Evolutionary conservation across 108 stramenopile species (phyloP), one percentile per base, ranked within the genome.

Genomic region (Fistulifera pelliculosa): DNA sequence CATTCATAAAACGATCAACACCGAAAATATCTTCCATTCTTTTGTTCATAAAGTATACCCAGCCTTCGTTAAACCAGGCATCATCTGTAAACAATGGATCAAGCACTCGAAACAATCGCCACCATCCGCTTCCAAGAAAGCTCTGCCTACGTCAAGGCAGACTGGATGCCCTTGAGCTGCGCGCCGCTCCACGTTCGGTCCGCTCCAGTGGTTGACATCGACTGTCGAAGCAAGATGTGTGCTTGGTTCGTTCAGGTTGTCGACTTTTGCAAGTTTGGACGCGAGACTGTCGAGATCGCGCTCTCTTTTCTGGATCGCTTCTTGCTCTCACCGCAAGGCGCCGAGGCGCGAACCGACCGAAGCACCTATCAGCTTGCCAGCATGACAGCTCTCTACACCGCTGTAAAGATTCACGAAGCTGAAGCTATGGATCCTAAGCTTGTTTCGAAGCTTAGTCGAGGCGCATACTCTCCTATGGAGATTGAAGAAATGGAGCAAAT

Each of bases 381-480:
- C 40, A 69, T 89, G 50, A 65, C 81, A n/a, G 39, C 63, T 7
- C 65, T 83, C 18, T 89, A 79, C 77, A 73, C 74, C 8, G 79
- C 87, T 25, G 75, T 84, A 38, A 89, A 89, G 59, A 73, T 84
- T n/a, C 49, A 76, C 57, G 80, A 80, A 48, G 47, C 64, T 12
- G 31, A 73, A 39, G 81, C 67, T 8, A 54, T 83, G 41, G 65
- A 76, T 55, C 62, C 80, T 2, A 51, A 64, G 0, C 38, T 88
- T 10, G 59, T 86, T n/a, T 76, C 81, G 5, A 68, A 68, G 3
- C 63, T 83, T 14, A 78, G 76, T 42, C 76, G 69, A 14, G 81
- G 85, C 13, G 57, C 62, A 35, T 74, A 76, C 53, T 55, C 52
- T 4, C 58, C 56, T 40, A 19, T 58, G 0, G 70, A 87, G 10